Evolutionary conservation across 2,329 filamentous ascomycete species (phyloP).

Genomic region (Rutstroemia sp.): DNA sequence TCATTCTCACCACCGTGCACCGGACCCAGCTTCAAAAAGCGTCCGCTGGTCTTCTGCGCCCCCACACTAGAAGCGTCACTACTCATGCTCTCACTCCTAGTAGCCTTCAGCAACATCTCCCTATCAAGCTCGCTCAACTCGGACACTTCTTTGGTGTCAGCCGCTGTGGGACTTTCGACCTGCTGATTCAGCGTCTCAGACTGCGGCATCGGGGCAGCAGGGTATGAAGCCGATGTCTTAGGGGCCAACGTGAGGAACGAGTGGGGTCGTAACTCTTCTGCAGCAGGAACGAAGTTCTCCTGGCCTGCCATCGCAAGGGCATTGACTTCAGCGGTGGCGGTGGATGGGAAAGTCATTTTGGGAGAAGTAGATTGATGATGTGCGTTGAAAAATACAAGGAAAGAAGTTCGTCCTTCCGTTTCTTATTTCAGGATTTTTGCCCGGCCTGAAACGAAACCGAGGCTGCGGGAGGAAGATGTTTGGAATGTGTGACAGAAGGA

Average conservation of each 20-base stretch:
- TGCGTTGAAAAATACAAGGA: background rate
- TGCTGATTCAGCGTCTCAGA: constrained; percentile 4
- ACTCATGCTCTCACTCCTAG: constrained; percentile 6
- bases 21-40: constrained; percentile 25
- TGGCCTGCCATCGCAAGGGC: constrained; percentile 12
- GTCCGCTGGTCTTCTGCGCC: constrained; percentile 5
- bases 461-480: background rate
- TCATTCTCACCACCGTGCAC: constrained; percentile 22
- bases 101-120: background rate
- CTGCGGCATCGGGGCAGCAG: constrained; percentile 2
- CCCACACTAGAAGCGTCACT: constrained; percentile 1
- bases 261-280: constrained; percentile 11
- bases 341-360: constrained; percentile 7
- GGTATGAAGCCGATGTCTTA: constrained; percentile 22
- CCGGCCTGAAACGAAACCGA: background rate
- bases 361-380: background rate
- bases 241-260: constrained; percentile 26
- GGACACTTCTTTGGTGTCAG: constrained; percentile 8
- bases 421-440: background rate
- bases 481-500: constrained; percentile 2
- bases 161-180: constrained; percentile 6
- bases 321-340: constrained; percentile 5
- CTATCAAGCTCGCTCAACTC: constrained; percentile 3
- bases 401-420: background rate
- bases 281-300: constrained; percentile 17